A percentile compares a stretch with the other conserved stretches of the same genome.
These are phyloP conservation scores for Phialophora tarda DNA, from an alignment of 2,329 filamentous ascomycete species.

Conservation along the genomic window DNA sequence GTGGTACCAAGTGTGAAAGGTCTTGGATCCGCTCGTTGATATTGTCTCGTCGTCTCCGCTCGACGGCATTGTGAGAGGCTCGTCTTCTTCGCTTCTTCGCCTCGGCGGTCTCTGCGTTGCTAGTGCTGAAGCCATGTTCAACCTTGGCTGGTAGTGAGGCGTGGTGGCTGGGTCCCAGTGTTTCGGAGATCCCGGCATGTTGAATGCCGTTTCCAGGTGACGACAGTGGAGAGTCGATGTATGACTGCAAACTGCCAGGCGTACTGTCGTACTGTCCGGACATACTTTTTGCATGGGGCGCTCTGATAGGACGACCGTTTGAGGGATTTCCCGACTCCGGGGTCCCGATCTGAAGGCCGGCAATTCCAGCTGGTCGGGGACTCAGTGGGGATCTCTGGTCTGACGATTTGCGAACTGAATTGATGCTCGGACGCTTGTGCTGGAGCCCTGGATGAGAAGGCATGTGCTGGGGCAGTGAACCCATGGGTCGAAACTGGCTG, in stretches of 20 bases:
- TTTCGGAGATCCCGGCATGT: conserved; percentile 81
- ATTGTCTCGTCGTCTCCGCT: conserved; percentile 91
- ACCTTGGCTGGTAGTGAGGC: conserved; percentile 91
- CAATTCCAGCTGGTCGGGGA: conserved; percentile 80
- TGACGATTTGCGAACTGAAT: conserved; percentile 75
- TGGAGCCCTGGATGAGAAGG: conserved; percentile 40
- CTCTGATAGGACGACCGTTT: conserved; percentile 74
- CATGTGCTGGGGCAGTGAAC: conserved; percentile 50
- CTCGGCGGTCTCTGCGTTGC: conserved; percentile 78
- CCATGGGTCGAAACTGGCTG: conserved; percentile 71
- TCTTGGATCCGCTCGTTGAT: conserved; percentile 99
- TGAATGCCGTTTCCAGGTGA: conserved; percentile 67
- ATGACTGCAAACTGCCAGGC: conserved; percentile 70
- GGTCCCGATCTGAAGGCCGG: conserved; percentile 71
- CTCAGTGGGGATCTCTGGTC: conserved; percentile 81
- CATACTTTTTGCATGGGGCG: conserved; percentile 78
- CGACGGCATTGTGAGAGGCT: conserved; percentile 95
- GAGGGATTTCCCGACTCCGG: conserved; percentile 75
- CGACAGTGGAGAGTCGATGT: conserved; percentile 84
- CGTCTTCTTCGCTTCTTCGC: conserved; percentile 89
- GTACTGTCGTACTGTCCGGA: conserved; percentile 92
- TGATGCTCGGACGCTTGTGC: conserved; percentile 68
- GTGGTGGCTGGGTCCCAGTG: conserved; percentile 80
- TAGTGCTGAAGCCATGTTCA: conserved; percentile 57
- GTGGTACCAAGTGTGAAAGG: conserved; percentile 87